Evolutionary conservation across 176 grass and related monocot genomes (phyloP), one percentile per base, ranked within the genome.

Genomic region (Aegilops speltoides): DNA sequence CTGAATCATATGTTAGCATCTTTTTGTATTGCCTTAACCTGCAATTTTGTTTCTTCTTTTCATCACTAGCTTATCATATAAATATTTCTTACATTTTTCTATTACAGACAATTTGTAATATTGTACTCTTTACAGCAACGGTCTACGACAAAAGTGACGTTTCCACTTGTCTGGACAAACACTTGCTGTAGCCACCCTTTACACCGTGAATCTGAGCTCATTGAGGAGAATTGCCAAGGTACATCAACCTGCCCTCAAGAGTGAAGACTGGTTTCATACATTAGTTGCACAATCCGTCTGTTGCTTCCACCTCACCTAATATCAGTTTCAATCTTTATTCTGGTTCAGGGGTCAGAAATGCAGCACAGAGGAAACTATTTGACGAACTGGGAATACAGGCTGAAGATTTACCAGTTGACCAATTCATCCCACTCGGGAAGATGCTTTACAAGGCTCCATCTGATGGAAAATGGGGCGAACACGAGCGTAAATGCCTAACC

Each of bases 361-460:
- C 92, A 70, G 92, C 90, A 40, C 92, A 94, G 68, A 88, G 94
- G 72, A 99, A 99, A 41, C 79, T 99, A 56, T 94, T 94, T 75
- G 97, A 99, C 91, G 94, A 99, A 48, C 83, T 99, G 38, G 94
- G 97, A 52, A 96, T 99, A 81, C 83, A 82, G 6, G 84, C 89
- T 16, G 89, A 91, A 61, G 94, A 96, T 7, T 74, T 99, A 75
- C 97, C 94, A 19, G 82, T 99, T 2, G 94, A 94, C 41, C 48
- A 96, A 75, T 96, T 99, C 84, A 91, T 83, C 77, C 94, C 94
- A 19, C 94, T 96, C 0, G 92, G 97, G 7, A 91, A 89, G 64
- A 91, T 99, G 8, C 92, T 99, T 56, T 96, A 99, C 83, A 99
- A 99, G 80, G 97, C 97, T 52, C 94, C 94, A 9, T 96, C 94